These are phyloP conservation scores for Chlorociboria aeruginascens DNA, from an alignment of 495 filamentous ascomycete species.

Conservation along the genomic window DNA sequence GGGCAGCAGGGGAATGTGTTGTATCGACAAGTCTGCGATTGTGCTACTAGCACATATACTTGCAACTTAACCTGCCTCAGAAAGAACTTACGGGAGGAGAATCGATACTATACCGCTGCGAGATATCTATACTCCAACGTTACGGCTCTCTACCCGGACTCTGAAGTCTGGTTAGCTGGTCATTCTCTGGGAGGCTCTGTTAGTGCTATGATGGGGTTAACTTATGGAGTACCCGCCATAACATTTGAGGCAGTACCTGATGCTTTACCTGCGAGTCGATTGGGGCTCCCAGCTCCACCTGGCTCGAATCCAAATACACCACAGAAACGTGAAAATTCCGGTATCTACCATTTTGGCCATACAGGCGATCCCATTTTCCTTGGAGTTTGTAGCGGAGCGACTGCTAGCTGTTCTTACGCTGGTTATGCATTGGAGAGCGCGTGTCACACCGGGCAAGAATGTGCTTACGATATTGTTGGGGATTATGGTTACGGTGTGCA, in stretches of 20 bases:
- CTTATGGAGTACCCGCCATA: conserved; percentile 75
- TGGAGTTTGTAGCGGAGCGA: conserved; percentile 84
- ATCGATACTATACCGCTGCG: conserved; percentile 80
- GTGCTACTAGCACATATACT: conserved; percentile 67
- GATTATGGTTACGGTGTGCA: conserved; percentile 86
- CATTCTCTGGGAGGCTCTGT: conserved; percentile 85
- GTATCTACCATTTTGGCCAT: conserved; percentile 87
- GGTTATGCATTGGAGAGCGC: conserved; percentile 88
- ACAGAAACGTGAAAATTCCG: conserved; percentile 58
- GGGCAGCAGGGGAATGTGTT: conserved; percentile 79
- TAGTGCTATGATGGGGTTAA: conserved; percentile 73
- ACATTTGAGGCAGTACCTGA: conserved; percentile 89
- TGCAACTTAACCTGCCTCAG: conserved; percentile 86
- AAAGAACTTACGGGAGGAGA: conserved; percentile 62
- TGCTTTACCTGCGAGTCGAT: conserved; percentile 69
- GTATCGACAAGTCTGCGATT: conserved; percentile 87
- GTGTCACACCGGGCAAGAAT: conserved; percentile 81
- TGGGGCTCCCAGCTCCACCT: conserved; percentile 82
- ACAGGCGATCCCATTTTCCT: conserved; percentile 93
- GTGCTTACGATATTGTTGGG: conserved; percentile 79
- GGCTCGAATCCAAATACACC: conserved; percentile 61
- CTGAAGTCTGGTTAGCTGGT: conserved; percentile 54
- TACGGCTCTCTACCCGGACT: conserved; percentile 72
- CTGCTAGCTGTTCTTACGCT: conserved; percentile 76
- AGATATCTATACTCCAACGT: conserved; percentile 86